Evolutionary conservation across 2,329 filamentous ascomycete genomes (phyloP).

Genomic region (Laburnicola sp.): DNA sequence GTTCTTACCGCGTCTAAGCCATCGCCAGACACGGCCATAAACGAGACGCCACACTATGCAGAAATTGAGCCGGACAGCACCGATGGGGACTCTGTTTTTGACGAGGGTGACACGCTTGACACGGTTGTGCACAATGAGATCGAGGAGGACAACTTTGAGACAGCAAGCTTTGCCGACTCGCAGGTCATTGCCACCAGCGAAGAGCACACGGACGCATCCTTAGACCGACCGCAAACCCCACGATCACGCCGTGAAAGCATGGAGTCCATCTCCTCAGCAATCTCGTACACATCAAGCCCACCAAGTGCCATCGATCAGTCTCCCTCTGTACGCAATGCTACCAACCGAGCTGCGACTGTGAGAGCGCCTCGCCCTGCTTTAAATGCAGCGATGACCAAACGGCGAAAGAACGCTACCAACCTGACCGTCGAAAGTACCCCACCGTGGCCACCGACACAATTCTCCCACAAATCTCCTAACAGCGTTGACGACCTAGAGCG

Average conservation of each 20-base stretch:
- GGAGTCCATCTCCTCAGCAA: constrained; percentile 34
- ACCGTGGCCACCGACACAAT: constrained; percentile 43
- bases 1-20: too few species aligned
- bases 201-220: constrained; percentile 13
- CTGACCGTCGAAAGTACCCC: constrained; percentile 24
- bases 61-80: constrained; percentile 7
- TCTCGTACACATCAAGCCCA: constrained; percentile 40
- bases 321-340: constrained; percentile 38
- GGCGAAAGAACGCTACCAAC: constrained; percentile 46
- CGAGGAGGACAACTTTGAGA: constrained; percentile 15
- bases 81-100: constrained; percentile 38
- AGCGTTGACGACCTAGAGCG: constrained; percentile 68
- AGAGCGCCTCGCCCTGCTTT: constrained; percentile 45
- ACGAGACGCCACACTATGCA: background rate
- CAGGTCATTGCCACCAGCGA: constrained; percentile 26
- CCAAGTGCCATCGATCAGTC: constrained; percentile 39
- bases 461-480: constrained; percentile 30
- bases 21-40: background rate
- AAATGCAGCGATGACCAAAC: constrained; percentile 50
- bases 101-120: constrained; percentile 41
- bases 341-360: constrained; percentile 27
- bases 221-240: constrained; percentile 36
- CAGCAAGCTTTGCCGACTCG: constrained; percentile 16
- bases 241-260: constrained; percentile 35
- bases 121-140: constrained; percentile 38